phyloP scores from a whole-genome alignment of 2,329 filamentous ascomycete genomes.

The Penicillium sp. region DNA sequence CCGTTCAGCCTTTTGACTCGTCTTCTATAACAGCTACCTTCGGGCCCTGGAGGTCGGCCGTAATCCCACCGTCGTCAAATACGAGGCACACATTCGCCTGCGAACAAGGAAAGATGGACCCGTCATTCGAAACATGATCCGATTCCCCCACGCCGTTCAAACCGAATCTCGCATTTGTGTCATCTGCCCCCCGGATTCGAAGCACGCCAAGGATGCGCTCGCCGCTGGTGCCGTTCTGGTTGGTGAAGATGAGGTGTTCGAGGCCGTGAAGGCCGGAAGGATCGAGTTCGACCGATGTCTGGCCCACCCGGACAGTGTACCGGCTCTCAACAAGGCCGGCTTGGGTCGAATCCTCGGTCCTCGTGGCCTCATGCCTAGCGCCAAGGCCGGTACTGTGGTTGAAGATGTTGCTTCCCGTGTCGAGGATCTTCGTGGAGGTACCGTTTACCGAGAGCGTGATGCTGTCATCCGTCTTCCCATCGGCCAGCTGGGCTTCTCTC shows the following conservation, averaged over 20 bases:
- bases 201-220: constrained; percentile 72
- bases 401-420: constrained; percentile 76
- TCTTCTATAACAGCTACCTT: constrained; percentile 69
- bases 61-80: constrained; percentile 74
- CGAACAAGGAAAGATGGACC: constrained; percentile 84
- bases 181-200: constrained; percentile 81
- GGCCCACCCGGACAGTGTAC: constrained; percentile 78
- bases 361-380: constrained; percentile 87
- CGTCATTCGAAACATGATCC: constrained; percentile 82
- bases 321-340: constrained; percentile 78
- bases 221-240: constrained; percentile 80
- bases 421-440: constrained; percentile 79
- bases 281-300: constrained; percentile 89
- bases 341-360: constrained; percentile 85
- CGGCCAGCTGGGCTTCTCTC: constrained; percentile 86
- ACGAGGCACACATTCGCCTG: constrained; percentile 84
- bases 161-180: constrained; percentile 89
- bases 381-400: constrained; percentile 86
- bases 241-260: constrained; percentile 85
- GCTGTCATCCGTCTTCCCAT: constrained; percentile 89
- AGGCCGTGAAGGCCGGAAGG: constrained; percentile 72
- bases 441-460: constrained; percentile 81
- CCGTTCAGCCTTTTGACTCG: constrained; percentile 12
- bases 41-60: constrained; percentile 90
- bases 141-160: constrained; percentile 85